Percentiles rank a stretch among this genome's conserved stretches.
These are phyloP conservation scores for Zostera marina DNA, from an alignment of 116 monocot genomes.

Conservation along the genomic window DNA sequence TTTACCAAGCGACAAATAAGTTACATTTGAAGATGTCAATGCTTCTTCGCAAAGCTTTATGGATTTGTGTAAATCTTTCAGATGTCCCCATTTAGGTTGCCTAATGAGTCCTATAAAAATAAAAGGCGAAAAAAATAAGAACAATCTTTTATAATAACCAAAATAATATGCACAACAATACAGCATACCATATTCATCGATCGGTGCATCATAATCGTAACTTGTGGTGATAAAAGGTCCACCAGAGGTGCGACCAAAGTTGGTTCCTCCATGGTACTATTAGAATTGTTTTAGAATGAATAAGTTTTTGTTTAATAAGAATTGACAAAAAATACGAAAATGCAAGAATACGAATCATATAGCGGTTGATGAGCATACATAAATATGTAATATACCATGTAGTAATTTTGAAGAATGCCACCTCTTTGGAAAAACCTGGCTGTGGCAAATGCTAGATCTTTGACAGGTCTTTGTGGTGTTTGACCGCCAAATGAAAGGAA, in stretches of 20 bases:
- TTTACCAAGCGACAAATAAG: conserved; percentile 51
- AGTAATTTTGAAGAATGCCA: conserved; percentile 58
- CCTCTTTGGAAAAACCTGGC: conserved; percentile 55
- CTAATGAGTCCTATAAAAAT: conserved; percentile 6
- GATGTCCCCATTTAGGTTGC: conserved; percentile 25
- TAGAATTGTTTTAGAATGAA: background rate
- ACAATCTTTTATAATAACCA: background rate
- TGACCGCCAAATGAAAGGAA: conserved; percentile 67
- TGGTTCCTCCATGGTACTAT: conserved; percentile 98
- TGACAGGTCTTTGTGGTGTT: conserved; percentile 40
- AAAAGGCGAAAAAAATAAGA: background rate
- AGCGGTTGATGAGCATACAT: background rate
- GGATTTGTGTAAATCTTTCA: conserved; percentile 30
- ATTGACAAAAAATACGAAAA: background rate
- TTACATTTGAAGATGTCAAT: conserved; percentile 61
- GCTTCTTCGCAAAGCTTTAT: conserved; percentile 90
- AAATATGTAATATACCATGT: conserved; percentile 22
- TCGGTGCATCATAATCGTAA: conserved; percentile 98
- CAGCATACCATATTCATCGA: conserved; percentile 90
- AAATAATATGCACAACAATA: background rate
- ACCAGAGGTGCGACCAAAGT: conserved; percentile 74
- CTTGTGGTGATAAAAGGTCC: conserved; percentile 93
- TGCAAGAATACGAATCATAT: too few relatives aligned
- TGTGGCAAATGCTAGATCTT: conserved; percentile 53
- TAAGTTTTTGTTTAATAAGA: background rate